Evolutionary conservation across 164 flowering plant species (phyloP), one percentile per base, ranked within the genome.

Genomic region (Sextonia rubra): DNA sequence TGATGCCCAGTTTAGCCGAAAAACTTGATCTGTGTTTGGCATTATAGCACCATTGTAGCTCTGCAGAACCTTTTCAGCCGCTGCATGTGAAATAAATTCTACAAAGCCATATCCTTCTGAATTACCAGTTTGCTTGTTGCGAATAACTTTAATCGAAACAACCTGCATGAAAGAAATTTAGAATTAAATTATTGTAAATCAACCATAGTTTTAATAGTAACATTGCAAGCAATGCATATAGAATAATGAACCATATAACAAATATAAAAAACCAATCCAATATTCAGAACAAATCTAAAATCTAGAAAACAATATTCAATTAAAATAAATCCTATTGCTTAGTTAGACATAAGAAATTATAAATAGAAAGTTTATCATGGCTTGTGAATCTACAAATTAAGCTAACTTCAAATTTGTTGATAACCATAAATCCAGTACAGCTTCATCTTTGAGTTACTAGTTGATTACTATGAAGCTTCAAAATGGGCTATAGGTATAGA

Each of bases 31-130:
- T 1, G 91, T 85, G 70, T 85, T 90, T 58, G 94, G 98, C 99
- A 95, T 95, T 64, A 75, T 60, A 32, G 83, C 72, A 69, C 84
- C 84, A 63, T 84, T 69, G 79, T 86, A 93, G 67, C 71, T 82
- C 72, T 93, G 94, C 8, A 95, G 77, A 69, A 93, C 90, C 77
- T 91, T 91, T 82, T 91, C 99, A 60, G 99, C 99, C 48, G 89
- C 81, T 44, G 87, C 84, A 75, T 84, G 96, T 24, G 98, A 82
- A 73, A 62, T 72, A 78, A 95, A 91, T 75, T 95, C 99, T 56
- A 92, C 97, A 85, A 95, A 95, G 64, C 99, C 99, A 83, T 95
- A 95, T 15, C 99, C 98, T 73, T 93, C 99, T 14, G 99, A 84
- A 71, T 86, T 82, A 48, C 96, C 88, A 18, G 98, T 90, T 77